Percentiles rank a stretch among this genome's conserved stretches.
Conservation (phyloP, 2,329 filamentous ascomycete species). For the Chaetomiaceae sp. region DNA sequence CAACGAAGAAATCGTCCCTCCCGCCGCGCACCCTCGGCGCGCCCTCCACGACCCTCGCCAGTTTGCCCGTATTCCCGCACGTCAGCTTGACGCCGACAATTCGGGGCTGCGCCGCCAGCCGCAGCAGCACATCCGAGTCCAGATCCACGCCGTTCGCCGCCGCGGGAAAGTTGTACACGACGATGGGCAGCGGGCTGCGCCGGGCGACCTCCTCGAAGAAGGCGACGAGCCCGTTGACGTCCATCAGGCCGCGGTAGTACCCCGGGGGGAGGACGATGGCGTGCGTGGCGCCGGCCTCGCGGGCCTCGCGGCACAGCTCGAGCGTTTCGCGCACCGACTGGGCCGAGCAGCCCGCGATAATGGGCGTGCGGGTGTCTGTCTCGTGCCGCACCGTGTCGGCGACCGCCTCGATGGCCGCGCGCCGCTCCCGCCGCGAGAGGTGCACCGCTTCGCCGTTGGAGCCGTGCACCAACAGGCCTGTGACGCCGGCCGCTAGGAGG, state of each 20-base stretch:
- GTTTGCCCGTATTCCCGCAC: conserved; percentile 55
- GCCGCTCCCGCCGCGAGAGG: conserved; percentile 55
- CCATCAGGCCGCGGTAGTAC: conserved; percentile 60
- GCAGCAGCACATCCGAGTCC: conserved; percentile 45
- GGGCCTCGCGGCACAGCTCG: conserved; percentile 58
- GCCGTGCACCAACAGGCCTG: conserved; percentile 59
- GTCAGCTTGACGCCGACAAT: conserved; percentile 53
- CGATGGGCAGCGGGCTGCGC: conserved; percentile 44
- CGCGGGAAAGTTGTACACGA: conserved; percentile 53
- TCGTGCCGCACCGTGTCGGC: conserved; percentile 28
- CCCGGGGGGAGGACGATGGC: conserved; percentile 62
- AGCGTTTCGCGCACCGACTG: conserved; percentile 63
- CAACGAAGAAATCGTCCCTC: conserved; percentile 53
- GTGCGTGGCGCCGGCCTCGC: conserved; percentile 59
- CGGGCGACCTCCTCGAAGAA: conserved; percentile 57
- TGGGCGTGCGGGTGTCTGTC: conserved; percentile 43
- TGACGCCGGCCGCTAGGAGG: conserved; percentile 54
- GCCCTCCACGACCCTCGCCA: conserved; percentile 47
- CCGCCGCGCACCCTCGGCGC: conserved; percentile 24
- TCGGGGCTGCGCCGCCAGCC: conserved; percentile 45
- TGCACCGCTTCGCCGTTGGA: conserved; percentile 65
- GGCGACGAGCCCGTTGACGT: conserved; percentile 47
- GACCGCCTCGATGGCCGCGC: conserved; percentile 47
- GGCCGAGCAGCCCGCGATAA: conserved; percentile 63
- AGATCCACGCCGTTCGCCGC: conserved; percentile 49